These are phyloP conservation scores for Trichoderma sp. DNA, from an alignment of 2,329 filamentous ascomycete genomes.

Conservation along the genomic window DNA sequence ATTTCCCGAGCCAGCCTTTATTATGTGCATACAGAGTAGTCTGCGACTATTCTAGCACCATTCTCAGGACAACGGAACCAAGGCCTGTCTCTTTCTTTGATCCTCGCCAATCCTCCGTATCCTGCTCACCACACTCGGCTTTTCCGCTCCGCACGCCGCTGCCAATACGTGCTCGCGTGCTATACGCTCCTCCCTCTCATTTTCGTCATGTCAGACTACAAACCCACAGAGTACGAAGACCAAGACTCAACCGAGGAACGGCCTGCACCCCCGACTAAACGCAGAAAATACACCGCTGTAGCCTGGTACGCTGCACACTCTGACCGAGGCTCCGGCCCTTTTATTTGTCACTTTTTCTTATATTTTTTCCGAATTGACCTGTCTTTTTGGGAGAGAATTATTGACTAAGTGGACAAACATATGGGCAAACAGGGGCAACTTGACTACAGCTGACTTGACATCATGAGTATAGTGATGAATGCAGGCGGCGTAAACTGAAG, in stretches of 20 bases:
- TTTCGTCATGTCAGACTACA: background rate
- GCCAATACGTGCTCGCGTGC: background rate
- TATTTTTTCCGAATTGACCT: background rate
- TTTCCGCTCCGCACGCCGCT: background rate
- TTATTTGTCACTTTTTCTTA: background rate
- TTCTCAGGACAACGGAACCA: background rate
- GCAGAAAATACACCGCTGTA: constrained; percentile 38
- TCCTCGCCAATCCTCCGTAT: background rate
- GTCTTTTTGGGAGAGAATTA: background rate
- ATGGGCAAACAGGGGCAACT: background rate
- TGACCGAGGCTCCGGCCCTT: background rate
- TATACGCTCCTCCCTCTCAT: background rate
- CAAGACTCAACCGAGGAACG: background rate
- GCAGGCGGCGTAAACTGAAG: background rate
- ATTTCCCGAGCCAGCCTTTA: background rate
- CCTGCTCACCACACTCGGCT: background rate
- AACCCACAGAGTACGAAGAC: background rate
- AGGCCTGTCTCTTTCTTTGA: background rate
- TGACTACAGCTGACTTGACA: constrained; percentile 13
- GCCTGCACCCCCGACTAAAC: background rate
- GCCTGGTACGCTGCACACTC: constrained; percentile 32
- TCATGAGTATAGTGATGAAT: background rate
- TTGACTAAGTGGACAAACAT: background rate
- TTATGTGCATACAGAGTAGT: background rate
- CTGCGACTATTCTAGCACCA: background rate